Evolutionary conservation across 257 asterid species (phyloP).

Genomic region (Solanum sparsipilum): DNA sequence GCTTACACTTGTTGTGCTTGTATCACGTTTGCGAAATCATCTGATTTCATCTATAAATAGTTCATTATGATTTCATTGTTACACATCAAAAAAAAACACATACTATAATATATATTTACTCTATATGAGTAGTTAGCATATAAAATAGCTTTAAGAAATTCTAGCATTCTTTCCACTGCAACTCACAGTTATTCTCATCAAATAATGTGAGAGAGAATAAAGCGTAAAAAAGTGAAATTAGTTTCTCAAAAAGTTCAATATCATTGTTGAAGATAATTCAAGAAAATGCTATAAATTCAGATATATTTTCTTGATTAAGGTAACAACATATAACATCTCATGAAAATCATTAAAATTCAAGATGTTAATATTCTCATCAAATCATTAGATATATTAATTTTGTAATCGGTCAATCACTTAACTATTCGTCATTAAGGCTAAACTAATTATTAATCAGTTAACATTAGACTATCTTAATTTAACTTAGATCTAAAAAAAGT

Average conservation of each 20-base stretch:
- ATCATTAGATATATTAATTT: neutral
- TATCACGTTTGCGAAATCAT: too few species aligned
- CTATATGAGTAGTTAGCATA: too few species aligned
- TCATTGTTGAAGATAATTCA: neutral
- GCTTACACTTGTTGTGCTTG: too few species aligned
- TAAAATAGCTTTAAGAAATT: too few species aligned
- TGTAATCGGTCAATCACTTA: neutral
- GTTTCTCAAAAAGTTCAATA: too few species aligned
- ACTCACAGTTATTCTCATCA: too few species aligned
- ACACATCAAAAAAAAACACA: neutral
- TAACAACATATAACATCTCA: neutral
- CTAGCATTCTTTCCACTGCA: too few species aligned
- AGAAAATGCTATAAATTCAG: neutral
- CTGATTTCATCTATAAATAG: too few species aligned
- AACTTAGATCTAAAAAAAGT: neutral
- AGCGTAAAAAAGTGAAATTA: too few species aligned
- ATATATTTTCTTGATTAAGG: neutral
- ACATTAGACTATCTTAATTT: neutral
- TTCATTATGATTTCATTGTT: too few species aligned
- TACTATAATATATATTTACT: too few species aligned
- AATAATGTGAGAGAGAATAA: too few species aligned
- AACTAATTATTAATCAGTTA: neutral
- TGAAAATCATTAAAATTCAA: neutral
- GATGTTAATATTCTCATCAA: neutral
- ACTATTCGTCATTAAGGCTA: neutral